Conservation (phyloP, 306 rosid species). For the Erythrophleum fordii region DNA sequence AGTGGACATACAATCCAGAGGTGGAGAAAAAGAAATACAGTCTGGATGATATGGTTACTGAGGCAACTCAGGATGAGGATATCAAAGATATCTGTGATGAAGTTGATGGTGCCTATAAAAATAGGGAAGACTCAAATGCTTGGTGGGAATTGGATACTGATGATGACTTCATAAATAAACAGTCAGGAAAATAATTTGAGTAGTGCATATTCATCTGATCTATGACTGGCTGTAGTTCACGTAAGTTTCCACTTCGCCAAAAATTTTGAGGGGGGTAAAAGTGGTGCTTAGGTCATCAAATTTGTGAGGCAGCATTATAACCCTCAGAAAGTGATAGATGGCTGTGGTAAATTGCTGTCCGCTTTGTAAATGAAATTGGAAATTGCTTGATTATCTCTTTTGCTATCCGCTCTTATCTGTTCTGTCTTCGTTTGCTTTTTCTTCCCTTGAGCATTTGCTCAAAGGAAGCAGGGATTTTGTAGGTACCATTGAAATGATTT, state of each 20-base stretch:
- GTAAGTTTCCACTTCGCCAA: background rate
- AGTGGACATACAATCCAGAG: conserved; percentile 76
- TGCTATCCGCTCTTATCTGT: background rate
- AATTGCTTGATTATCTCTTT: background rate
- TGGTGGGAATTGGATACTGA: conserved; percentile 83
- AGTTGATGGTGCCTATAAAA: conserved; percentile 40
- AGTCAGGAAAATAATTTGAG: background rate
- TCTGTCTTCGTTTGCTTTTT: background rate
- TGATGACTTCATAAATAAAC: conserved; percentile 11
- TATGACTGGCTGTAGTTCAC: conserved; percentile 20
- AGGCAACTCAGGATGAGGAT: conserved; percentile 48
- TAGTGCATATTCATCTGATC: conserved; percentile 20
- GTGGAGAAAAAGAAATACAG: conserved; percentile 41
- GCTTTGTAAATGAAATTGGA: conserved; percentile 24
- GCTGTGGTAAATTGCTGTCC: background rate
- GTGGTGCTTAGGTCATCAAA: conserved; percentile 23
- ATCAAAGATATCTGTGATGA: conserved; percentile 41
- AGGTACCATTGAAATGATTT: conserved; percentile 18
- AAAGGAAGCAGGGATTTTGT: background rate
- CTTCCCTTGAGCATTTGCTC: background rate
- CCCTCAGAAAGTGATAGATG: conserved; percentile 16
- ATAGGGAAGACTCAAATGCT: conserved; percentile 42
- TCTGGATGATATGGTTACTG: conserved; percentile 36
- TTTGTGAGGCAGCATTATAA: conserved; percentile 24
- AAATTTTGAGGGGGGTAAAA: conserved; percentile 5